Conservation (phyloP, 495 filamentous ascomycete genomes). For the Parathielavia hyrcaniae region DNA sequence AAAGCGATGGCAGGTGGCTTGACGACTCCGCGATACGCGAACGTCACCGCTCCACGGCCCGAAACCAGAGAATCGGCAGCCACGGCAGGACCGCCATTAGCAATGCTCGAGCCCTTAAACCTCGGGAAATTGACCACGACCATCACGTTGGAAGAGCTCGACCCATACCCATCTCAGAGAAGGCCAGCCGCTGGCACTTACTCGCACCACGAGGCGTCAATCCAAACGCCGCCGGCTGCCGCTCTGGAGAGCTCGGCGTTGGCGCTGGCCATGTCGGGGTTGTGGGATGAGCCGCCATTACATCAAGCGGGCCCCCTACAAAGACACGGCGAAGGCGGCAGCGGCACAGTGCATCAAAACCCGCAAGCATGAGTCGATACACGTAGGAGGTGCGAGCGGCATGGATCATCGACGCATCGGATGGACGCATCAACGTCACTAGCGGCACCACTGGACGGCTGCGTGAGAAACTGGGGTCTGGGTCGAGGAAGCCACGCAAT, state of each 20-base stretch:
- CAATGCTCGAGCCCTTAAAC: neutral
- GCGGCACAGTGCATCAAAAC: neutral
- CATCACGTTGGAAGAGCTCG: neutral
- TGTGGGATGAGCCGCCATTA: neutral
- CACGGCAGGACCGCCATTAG: neutral
- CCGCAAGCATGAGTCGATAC: neutral
- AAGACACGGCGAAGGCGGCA: neutral
- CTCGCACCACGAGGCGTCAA: neutral
- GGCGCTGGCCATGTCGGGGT: conserved; percentile 6
- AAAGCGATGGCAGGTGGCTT: too few species aligned
- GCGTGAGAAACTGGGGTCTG: neutral
- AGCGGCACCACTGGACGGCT: neutral
- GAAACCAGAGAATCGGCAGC: neutral
- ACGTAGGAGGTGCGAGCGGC: neutral
- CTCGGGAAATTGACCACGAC: neutral
- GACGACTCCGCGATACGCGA: neutral
- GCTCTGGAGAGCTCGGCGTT: neutral
- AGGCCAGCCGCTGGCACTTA: neutral
- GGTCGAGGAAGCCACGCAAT: neutral
- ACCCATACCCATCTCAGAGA: neutral
- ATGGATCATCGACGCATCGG: neutral
- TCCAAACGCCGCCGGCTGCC: neutral
- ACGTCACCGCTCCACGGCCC: conserved; percentile 2
- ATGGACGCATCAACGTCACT: neutral
- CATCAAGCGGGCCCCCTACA: neutral